These are phyloP conservation scores for Parachlorella kessleri DNA, from an alignment of 139 green algal species.

Conservation along the genomic window DNA sequence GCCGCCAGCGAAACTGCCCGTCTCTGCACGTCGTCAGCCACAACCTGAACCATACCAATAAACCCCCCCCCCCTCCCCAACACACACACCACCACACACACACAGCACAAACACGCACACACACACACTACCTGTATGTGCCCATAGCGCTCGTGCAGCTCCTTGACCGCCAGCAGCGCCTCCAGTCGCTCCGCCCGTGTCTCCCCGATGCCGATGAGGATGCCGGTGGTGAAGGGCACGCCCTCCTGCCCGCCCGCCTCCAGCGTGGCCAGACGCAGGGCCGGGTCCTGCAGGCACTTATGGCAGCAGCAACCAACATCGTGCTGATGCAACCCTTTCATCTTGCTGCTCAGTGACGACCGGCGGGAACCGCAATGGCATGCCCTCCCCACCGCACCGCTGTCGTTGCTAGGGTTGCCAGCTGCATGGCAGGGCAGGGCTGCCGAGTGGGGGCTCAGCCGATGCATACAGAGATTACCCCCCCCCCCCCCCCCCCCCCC, in stretches of 20 bases:
- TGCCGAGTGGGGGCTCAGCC: no score
- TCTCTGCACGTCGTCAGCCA: background rate
- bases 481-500: background rate
- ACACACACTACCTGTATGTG: conserved; percentile 76
- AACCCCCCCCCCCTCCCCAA: no score
- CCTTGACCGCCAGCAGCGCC: conserved; percentile 57
- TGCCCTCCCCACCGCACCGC: no score
- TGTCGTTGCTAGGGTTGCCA: no score
- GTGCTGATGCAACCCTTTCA: background rate
- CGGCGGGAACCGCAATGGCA: no score
- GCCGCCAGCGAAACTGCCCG: no score
- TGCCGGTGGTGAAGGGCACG: conserved; percentile 83
- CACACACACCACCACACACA: no score
- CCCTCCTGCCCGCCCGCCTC: conserved; percentile 62
- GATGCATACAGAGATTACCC: no score
- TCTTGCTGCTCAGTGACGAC: background rate
- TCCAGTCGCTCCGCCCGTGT: conserved; percentile 63
- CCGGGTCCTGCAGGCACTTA: conserved; percentile 39
- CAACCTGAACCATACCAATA: no score
- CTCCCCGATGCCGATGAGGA: conserved; percentile 90
- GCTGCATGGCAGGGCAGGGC: no score
- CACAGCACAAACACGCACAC: no score
- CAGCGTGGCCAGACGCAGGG: conserved; percentile 58
- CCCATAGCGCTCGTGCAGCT: conserved; percentile 56
- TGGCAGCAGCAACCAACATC: background rate